phyloP scores from a whole-genome alignment of 148 eudicot species.

The Rhododendron griersonianum region DNA sequence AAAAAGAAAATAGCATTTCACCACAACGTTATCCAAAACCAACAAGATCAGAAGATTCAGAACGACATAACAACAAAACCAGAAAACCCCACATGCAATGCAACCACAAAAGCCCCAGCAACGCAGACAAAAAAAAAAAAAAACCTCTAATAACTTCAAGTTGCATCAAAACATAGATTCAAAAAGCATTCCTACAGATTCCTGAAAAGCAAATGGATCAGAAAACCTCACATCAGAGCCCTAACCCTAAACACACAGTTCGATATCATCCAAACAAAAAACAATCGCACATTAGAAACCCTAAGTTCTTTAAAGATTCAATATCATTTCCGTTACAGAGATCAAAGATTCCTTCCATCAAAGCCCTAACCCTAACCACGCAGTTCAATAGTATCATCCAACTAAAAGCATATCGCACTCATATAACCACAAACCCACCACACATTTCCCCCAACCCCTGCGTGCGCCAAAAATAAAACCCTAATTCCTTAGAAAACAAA shows the following conservation, averaged over 20 bases:
- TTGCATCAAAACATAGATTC: background rate
- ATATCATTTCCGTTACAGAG: background rate
- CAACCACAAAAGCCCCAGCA: background rate
- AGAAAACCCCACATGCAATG: background rate
- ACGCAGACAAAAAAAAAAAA: background rate
- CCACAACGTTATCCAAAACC: background rate
- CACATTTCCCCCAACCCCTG: background rate
- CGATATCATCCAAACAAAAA: background rate
- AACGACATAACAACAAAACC: background rate
- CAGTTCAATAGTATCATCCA: background rate
- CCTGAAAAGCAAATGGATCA: background rate
- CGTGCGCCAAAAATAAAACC: background rate
- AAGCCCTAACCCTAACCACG: background rate
- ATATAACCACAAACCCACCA: background rate
- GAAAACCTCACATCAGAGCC: background rate
- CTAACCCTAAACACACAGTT: background rate
- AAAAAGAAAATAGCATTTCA: background rate
- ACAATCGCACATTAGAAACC: background rate
- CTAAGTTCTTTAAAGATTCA: background rate
- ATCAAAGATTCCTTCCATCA: background rate
- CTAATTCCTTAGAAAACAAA: background rate
- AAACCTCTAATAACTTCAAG: background rate
- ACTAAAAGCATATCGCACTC: background rate
- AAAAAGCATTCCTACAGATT: background rate
- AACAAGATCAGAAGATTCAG: background rate